Base-by-base conservation (phyloP, 441 rosid genomes). In the Populus trichocarpa region DNA sequence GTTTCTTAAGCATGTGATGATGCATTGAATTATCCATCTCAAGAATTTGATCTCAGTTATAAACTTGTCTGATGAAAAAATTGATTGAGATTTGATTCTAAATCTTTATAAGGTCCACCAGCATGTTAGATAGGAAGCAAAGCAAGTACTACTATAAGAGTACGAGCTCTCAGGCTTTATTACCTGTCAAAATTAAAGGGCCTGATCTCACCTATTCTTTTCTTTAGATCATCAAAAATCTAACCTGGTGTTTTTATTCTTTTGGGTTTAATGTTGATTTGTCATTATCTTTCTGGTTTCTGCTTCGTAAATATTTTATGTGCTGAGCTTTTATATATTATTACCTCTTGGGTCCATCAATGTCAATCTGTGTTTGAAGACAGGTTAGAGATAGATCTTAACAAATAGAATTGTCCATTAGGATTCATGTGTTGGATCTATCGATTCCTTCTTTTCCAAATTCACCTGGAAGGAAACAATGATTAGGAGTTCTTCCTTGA, bases 161-260 rank as follows among this genome's bases (percentile, higher is more conserved):
- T 72, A 70, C 64, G 38, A 65, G 11, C 57, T 67, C 26, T 65
- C 74, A 74, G 84, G 66, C 78, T 80, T 80, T 74, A 38, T 80
- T 74, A 50, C 53, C 71, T n/a, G 76, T 68, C 70, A 70, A 26
- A 70, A 73, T 71, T 36, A 40, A 72, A 6, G 64, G 25, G 46
- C 67, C 80, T 69, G 77, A 67, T 81, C 53, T 83, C 35, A 66
- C 30, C 7, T 14, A 20, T 50, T 67, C 14, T 32, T 64, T n/a
- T 23, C 69, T 67, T 78, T 40, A 35, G 22, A 40, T 12, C 40
- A 42, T 74, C 40, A 23, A 74, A 74, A 74, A 74, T 84, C 75
- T 73, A 68, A 61, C 32, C 22, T 5, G 2, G 5, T 36, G 35
- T 30, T 69, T 8, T 22, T 32, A 12, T 74, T 72, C 16, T 69